Percentiles rank a stretch among this genome's conserved stretches.
These are phyloP conservation scores for Xylaria digitata DNA, from an alignment of 2,329 filamentous ascomycete species.

Conservation along the genomic window DNA sequence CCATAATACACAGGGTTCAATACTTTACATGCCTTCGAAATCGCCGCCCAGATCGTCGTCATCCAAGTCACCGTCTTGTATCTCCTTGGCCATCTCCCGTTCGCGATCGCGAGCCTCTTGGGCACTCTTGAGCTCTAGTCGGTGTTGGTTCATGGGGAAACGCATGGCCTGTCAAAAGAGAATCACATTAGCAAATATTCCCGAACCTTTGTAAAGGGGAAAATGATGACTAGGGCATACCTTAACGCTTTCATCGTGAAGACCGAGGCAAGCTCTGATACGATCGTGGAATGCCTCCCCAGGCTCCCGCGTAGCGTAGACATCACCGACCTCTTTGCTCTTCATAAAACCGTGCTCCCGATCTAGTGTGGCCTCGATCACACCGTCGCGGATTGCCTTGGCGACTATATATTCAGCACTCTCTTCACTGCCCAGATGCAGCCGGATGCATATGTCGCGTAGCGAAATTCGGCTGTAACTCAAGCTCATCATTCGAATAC, in stretches of 20 bases:
- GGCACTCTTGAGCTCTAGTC: slow-evolving; percentile 95
- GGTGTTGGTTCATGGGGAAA: slow-evolving; percentile 99
- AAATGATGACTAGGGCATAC: slow-evolving; percentile 59
- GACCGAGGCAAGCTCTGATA: slow-evolving; percentile 87
- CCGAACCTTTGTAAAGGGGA: background rate
- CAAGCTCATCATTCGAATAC: slow-evolving; percentile 98
- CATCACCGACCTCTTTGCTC: slow-evolving; percentile 95
- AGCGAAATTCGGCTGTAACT: slow-evolving; percentile 98
- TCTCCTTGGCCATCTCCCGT: slow-evolving; percentile 97
- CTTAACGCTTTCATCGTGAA: slow-evolving; percentile 99
- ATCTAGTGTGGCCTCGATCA: slow-evolving; percentile 94
- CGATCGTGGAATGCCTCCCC: slow-evolving; percentile 98
- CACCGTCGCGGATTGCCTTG: slow-evolving; percentile 96
- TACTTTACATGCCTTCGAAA: slow-evolving; percentile 87
- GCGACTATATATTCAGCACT: slow-evolving; percentile 99
- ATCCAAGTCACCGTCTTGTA: slow-evolving; percentile 95
- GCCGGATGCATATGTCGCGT: slow-evolving; percentile 94
- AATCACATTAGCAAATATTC: slow-evolving; percentile 45
- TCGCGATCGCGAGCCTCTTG: slow-evolving; percentile 98
- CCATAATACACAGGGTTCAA: slow-evolving; percentile 46
- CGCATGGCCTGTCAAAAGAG: slow-evolving; percentile 80
- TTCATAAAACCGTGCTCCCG: slow-evolving; percentile 98
- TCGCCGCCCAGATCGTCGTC: slow-evolving; percentile 96
- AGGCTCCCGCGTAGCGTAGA: slow-evolving; percentile 95
- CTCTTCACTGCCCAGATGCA: slow-evolving; percentile 94